Base-by-base conservation (phyloP, 1,284 basidiomycete species). In the Cryptococcus floricola region DNA sequence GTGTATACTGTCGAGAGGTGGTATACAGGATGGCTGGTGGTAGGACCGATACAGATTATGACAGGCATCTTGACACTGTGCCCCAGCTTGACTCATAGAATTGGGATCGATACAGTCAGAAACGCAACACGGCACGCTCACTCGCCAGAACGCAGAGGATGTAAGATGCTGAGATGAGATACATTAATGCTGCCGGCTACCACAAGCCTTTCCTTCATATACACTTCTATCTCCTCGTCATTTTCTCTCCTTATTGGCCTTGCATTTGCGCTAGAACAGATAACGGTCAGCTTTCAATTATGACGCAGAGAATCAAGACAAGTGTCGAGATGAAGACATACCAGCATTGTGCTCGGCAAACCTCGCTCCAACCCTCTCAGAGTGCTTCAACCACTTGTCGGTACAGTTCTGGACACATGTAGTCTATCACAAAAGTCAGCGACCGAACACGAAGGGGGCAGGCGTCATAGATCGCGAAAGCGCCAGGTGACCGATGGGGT, bases 301-400 rank as follows among this genome's bases (percentile, higher is more conserved):
- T 27, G 27, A 8, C 16, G 19, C 10, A 10, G 27, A 44, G 45
- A 14, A 2, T 27, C 1, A 14, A 5, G n/a, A 12, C 25, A 27
- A 25, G 25, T 23, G 31, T 34, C 27, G n/a, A 31, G 13, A 27
- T 14, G 13, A 25, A 6, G 14, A 79, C 85, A 61, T 61, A 91
- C 90, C 90, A 57, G 90, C 89, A 69, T 91, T 94, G 63, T 88
- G 80, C 74, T 94, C 91, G 52, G 89, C 88, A 75, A 96, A 97
- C 53, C 94, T 83, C 25, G 91, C 88, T 5, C 92, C 92, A 2
- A 96, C 88, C 55, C 94, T 83, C 76, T 98, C 94, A 27, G 92
- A 95, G 76, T 98, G 92, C 77, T 97, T 97, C 71, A 98, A 80
- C 81, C 96, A 98, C 79, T 98, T 98, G 80, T 96, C 93, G 42